Percentiles rank a stretch among this genome's conserved stretches.
phyloP scores from a whole-genome alignment of 2,329 filamentous ascomycete species.

The Neurospora sp. region DNA sequence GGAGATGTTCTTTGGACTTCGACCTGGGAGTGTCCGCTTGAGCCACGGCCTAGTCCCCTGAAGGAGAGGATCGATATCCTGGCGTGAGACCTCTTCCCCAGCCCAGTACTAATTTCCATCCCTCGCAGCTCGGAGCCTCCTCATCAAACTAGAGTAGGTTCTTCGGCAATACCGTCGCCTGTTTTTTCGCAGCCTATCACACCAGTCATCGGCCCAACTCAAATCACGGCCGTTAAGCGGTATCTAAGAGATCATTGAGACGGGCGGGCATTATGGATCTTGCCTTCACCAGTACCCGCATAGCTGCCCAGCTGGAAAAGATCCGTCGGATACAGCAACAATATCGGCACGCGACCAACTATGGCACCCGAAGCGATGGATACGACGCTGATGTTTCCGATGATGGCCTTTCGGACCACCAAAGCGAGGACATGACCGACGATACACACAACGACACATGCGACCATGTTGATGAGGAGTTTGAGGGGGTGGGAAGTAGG shows the following conservation, averaged over 20 bases:
- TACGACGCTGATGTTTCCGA: neutral
- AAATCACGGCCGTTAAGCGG: neutral
- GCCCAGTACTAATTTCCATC: neutral
- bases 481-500: neutral
- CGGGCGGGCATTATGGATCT: neutral
- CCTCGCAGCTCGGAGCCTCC: neutral
- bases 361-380: neutral
- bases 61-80: neutral
- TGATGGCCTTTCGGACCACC: neutral
- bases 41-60: neutral
- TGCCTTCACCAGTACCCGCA: neutral
- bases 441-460: neutral
- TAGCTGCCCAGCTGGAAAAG: neutral
- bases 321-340: neutral
- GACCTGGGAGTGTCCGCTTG: no score
- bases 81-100: neutral
- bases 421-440: neutral
- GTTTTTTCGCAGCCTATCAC: neutral
- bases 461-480: neutral
- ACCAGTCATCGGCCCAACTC: neutral
- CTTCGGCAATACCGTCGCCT: neutral
- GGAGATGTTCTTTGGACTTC: neutral
- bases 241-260: rapidly evolving
- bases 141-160: neutral
- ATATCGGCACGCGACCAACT: neutral